A percentile compares a stretch with the other conserved stretches of the same genome.
These are phyloP conservation scores for Wickerhamomyces canadensis DNA, from an alignment of 805 yeast genomes.

Conservation along the genomic window DNA sequence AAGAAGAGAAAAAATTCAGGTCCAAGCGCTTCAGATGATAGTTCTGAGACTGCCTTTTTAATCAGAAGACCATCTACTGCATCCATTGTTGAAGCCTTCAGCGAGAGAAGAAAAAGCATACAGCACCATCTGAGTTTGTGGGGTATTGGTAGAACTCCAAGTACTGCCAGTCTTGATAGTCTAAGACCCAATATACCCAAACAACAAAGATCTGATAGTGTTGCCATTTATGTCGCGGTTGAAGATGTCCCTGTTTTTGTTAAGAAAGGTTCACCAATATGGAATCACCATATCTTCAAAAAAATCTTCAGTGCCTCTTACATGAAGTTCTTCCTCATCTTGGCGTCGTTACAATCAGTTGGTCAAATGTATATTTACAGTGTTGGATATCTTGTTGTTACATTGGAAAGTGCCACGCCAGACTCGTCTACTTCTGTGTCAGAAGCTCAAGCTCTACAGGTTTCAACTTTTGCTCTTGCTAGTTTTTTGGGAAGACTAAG, in stretches of 20 bases:
- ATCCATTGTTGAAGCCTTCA: conserved; percentile 5
- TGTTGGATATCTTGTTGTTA: conserved; percentile 65
- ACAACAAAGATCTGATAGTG: conserved; percentile 10
- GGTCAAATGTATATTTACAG: conserved; percentile 72
- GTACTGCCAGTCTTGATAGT: conserved; percentile 11
- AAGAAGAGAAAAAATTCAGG: conserved; percentile 5
- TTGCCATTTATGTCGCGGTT: conserved; percentile 24
- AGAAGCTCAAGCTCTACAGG: conserved; percentile 63
- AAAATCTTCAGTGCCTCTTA: conserved; percentile 29
- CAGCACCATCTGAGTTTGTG: conserved; percentile 20
- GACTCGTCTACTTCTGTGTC: conserved; percentile 27
- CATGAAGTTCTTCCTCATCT: conserved; percentile 45
- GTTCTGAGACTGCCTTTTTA: conserved; percentile 3
- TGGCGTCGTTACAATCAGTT: conserved; percentile 53
- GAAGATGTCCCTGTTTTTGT: conserved; percentile 26
- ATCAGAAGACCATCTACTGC: conserved; percentile 8
- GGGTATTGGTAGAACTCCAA: conserved; percentile 25
- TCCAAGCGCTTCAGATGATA: too few species aligned
- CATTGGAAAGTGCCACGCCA: conserved; percentile 30
- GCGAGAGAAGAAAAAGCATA: conserved; percentile 15
- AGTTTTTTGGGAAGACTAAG: conserved; percentile 61
- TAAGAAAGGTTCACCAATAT: conserved; percentile 21
- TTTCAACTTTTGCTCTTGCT: conserved; percentile 56
- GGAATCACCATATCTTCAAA: conserved; percentile 22
- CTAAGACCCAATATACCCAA: conserved; percentile 11